phyloP scores from a whole-genome alignment of 1,139 yeast species.

The Kluyveromyces sp. region DNA sequence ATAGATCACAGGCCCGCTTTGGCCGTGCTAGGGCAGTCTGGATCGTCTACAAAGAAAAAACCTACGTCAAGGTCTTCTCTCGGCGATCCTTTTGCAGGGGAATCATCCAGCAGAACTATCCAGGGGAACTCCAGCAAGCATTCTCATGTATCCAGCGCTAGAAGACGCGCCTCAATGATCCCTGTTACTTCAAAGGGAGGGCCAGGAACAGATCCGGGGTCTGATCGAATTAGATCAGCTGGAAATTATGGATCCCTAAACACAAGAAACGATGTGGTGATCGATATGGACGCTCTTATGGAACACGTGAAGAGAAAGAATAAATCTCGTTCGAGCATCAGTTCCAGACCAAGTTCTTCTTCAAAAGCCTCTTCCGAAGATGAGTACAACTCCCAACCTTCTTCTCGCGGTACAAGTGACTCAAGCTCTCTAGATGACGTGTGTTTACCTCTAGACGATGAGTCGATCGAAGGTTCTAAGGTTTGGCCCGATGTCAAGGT shows the following conservation, averaged over 20 bases:
- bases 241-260: conserved; percentile 3
- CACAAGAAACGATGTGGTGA: conserved; percentile 25
- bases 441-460: conserved; percentile 64
- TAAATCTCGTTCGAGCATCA: conserved; percentile 10
- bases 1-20: conserved; percentile 31
- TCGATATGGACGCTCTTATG: conserved; percentile 31
- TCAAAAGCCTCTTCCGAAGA: conserved; percentile 13
- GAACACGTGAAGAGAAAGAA: conserved; percentile 21
- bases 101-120: not conserved
- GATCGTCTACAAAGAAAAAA: conserved; percentile 5
- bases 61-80: conserved; percentile 5
- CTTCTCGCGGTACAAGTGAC: conserved; percentile 48
- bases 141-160: not conserved
- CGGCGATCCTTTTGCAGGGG: conserved; percentile 3
- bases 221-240: not conserved
- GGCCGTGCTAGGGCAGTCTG: conserved; percentile 12
- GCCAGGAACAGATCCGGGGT: not conserved
- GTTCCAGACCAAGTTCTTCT: conserved; percentile 9
- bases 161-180: not conserved
- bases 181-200: not conserved
- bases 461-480: conserved; percentile 31
- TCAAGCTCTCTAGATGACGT: conserved; percentile 81
- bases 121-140: not conserved
- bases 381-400: conserved; percentile 28
- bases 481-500: conserved; percentile 79